These are phyloP conservation scores for Asterionellopsis glacialis DNA, from an alignment of 108 stramenopile species.

Conservation along the genomic window DNA sequence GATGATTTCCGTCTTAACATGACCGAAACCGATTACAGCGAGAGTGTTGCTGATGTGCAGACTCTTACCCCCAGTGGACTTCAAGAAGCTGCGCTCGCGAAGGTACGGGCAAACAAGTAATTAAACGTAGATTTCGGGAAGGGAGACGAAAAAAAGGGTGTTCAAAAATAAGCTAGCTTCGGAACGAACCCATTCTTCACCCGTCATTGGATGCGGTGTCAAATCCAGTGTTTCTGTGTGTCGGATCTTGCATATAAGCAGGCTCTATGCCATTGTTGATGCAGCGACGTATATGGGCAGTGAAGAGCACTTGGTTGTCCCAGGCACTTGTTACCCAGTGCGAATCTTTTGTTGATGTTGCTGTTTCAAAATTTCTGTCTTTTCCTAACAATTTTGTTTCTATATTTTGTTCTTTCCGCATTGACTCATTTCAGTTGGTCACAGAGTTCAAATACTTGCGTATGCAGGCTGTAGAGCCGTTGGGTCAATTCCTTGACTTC, in stretches of 20 bases:
- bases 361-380: too few relatives aligned
- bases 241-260: too few relatives aligned
- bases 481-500: constrained; percentile 97
- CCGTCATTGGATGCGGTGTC: too few relatives aligned
- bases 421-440: constrained; percentile 69
- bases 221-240: too few relatives aligned
- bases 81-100: constrained; percentile 83
- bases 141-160: background rate
- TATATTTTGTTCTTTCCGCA: background rate
- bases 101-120: constrained; percentile 61
- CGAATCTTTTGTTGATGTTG: too few relatives aligned
- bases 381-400: background rate
- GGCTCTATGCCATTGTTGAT: too few relatives aligned
- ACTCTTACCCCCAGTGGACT: constrained; percentile 73
- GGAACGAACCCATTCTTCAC: too few relatives aligned
- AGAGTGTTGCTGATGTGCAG: constrained; percentile 79
- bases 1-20: constrained; percentile 97
- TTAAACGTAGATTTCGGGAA: background rate
- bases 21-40: constrained; percentile 95
- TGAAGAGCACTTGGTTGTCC: too few relatives aligned
- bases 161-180: too few relatives aligned
- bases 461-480: constrained; percentile 94
- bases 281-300: too few relatives aligned
- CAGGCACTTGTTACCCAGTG: too few relatives aligned
- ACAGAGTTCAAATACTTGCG: constrained; percentile 96